Percentiles rank a stretch among this genome's conserved stretches.
Evolutionary conservation across 2,329 filamentous ascomycete species (phyloP).

Genomic region (Paecilomyces dactylethromorphus): DNA sequence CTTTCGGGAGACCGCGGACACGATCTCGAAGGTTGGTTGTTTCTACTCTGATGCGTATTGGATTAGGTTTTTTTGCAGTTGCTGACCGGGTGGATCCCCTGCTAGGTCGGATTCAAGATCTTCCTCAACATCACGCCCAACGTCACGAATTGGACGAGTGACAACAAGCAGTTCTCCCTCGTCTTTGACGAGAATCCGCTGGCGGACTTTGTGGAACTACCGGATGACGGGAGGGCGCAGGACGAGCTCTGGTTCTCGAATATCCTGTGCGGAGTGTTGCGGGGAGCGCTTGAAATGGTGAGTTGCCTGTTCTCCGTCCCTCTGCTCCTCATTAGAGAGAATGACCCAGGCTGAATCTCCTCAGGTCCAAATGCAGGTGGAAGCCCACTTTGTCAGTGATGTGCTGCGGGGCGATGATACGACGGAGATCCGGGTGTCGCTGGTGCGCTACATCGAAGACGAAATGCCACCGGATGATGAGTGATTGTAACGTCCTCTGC

Average conservation of each 20-base stretch:
- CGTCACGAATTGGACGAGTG: conserved; percentile 90
- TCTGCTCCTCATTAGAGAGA: conserved; percentile 2
- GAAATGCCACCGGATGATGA: conserved; percentile 96
- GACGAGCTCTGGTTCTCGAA: conserved; percentile 99
- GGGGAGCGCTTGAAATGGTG: conserved; percentile 94
- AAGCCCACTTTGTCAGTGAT: conserved; percentile 93
- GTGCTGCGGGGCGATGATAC: conserved; percentile 88
- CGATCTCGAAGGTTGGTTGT: conserved; percentile 73
- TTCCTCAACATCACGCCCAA: conserved; percentile 94
- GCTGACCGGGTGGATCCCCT: not conserved
- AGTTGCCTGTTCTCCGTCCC: conserved; percentile 12
- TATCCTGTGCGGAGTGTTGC: conserved; percentile 85
- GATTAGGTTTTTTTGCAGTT: not conserved
- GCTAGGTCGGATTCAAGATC: conserved; percentile 96
- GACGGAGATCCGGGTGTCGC: conserved; percentile 90
- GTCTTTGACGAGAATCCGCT: conserved; percentile 96
- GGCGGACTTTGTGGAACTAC: conserved; percentile 94
- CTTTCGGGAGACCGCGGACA: conserved; percentile 93
- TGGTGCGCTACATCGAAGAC: conserved; percentile 93
- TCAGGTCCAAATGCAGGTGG: conserved; percentile 90
- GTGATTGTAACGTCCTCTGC: conserved; percentile 36
- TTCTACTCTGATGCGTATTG: not conserved
- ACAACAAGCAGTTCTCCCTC: conserved; percentile 93
- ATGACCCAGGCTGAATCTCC: conserved; percentile 9
- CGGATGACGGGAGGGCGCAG: conserved; percentile 90